Evolutionary conservation across 176 grass and related monocot species (phyloP).

Genomic region (Leersia perrieri): DNA sequence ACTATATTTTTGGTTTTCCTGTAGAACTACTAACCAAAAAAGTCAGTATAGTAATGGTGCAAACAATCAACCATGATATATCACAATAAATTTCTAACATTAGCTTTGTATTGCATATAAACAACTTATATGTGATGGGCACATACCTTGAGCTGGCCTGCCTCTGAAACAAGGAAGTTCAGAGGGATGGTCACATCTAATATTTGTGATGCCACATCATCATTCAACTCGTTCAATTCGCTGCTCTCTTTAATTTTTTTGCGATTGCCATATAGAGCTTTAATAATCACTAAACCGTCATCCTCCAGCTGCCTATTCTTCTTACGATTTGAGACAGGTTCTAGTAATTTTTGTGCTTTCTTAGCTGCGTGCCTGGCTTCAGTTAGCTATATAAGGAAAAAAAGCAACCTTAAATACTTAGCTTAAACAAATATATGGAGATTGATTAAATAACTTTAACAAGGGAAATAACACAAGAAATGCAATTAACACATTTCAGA

Average conservation of each 20-base stretch:
- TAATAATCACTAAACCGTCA: constrained; percentile 77
- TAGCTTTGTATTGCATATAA: constrained; percentile 14
- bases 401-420: constrained; percentile 13
- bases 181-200: constrained; percentile 85
- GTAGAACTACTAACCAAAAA: constrained; percentile 7
- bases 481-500: constrained; percentile 17
- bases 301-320: constrained; percentile 78
- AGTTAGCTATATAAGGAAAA: constrained; percentile 58
- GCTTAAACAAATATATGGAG: not conserved
- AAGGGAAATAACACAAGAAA: not conserved
- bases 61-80: not conserved
- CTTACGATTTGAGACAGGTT: constrained; percentile 87
- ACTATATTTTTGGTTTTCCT: not conserved
- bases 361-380: constrained; percentile 83
- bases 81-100: not conserved
- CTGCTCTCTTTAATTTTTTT: constrained; percentile 42
- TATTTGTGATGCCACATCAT: constrained; percentile 76
- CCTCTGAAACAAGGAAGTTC: constrained; percentile 83
- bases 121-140: constrained; percentile 14
- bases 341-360: constrained; percentile 75
- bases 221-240: constrained; percentile 51
- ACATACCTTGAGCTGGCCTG: constrained; percentile 88
- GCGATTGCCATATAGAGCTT: constrained; percentile 69
- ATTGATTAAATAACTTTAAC: not conserved
- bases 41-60: not conserved